Evolutionary conservation across 306 rosid genomes (phyloP), one percentile per base, ranked within the genome.

Genomic region (Argentina anserina): DNA sequence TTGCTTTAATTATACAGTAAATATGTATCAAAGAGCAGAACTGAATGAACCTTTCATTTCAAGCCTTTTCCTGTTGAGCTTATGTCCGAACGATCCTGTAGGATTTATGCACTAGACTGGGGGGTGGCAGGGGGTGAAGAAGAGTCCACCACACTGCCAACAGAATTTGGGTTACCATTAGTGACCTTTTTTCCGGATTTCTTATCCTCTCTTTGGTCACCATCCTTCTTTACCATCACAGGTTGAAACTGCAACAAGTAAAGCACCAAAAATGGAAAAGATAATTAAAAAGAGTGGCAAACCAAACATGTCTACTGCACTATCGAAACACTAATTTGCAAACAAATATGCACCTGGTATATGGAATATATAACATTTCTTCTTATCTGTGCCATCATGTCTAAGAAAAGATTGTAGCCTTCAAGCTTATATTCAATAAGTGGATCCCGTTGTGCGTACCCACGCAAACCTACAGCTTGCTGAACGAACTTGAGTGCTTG

Each of bases 351-450:
- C 78, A 90, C 99, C 97, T 89, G 99, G 78, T 94, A 94, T 33
- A 94, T 90, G 34, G 99, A 91, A 82, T 89, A 94, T 33, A 94
- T 94, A 70, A 94, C 99, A 73, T 94, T 94, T 84, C 99, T 89
- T 86, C 99, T 85, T 50, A 94, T 77, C 47, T 94, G 97, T 62
- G 97, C 99, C 99, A 94, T 94, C 99, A 94, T 94, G 52, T 94
- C 99, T 77, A 94, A 83, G 95, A 94, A 94, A 82, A 94, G 97
- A 84, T 94, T 91, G 68, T 91, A 94, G 52, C 97, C 99, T 87
- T 94, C 99, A 15, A 94, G 95, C 77, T 91, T 94, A 76, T 94
- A 94, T 83, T 94, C 97, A 26, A 94, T 94, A 66, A 94, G 99
- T 68, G 99, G 99, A 78, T 89, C 99, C 52, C 97, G 81, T 66